Evolutionary conservation across 306 rosid species (phyloP).

Genomic region (Sophora flavescens): DNA sequence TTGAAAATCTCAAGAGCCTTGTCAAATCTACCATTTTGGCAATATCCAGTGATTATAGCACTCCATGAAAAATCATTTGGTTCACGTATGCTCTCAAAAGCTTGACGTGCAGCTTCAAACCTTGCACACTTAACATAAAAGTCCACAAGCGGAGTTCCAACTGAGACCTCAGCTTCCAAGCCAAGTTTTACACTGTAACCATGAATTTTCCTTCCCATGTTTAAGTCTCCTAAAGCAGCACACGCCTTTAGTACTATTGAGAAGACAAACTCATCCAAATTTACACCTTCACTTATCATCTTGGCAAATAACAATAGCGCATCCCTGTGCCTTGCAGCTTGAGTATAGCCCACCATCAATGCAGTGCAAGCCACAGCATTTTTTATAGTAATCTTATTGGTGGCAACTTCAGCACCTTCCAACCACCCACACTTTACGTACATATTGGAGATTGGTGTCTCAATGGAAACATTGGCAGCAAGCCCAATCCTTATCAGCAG

Average conservation of each 20-base stretch:
- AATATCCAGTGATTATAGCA: slow-evolving; percentile 61
- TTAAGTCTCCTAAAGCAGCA: slow-evolving; percentile 58
- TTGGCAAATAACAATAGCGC: slow-evolving; percentile 55
- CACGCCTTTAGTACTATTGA: slow-evolving; percentile 67
- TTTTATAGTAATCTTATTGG: slow-evolving; percentile 54
- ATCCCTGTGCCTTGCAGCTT: slow-evolving; percentile 51
- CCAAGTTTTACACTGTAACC: slow-evolving; percentile 62
- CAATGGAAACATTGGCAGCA: slow-evolving; percentile 44
- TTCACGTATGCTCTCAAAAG: slow-evolving; percentile 59
- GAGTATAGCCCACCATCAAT: slow-evolving; percentile 68
- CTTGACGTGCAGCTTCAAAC: slow-evolving; percentile 56
- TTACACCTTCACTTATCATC: slow-evolving; percentile 57
- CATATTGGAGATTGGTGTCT: slow-evolving; percentile 59
- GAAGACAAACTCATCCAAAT: slow-evolving; percentile 66
- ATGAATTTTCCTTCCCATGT: slow-evolving; percentile 61
- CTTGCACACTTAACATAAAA: slow-evolving; percentile 66
- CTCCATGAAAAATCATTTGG: slow-evolving; percentile 76
- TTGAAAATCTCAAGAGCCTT: slow-evolving; percentile 57
- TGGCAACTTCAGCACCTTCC: slow-evolving; percentile 59
- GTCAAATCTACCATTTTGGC: slow-evolving; percentile 65
- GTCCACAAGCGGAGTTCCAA: slow-evolving; percentile 74
- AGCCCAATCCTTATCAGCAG: slow-evolving; percentile 57
- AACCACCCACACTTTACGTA: slow-evolving; percentile 69
- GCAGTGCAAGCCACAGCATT: slow-evolving; percentile 68
- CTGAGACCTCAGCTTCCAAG: slow-evolving; percentile 65